Conservation (phyloP, 2,329 filamentous ascomycete genomes). For the Stenocarpella maydis region DNA sequence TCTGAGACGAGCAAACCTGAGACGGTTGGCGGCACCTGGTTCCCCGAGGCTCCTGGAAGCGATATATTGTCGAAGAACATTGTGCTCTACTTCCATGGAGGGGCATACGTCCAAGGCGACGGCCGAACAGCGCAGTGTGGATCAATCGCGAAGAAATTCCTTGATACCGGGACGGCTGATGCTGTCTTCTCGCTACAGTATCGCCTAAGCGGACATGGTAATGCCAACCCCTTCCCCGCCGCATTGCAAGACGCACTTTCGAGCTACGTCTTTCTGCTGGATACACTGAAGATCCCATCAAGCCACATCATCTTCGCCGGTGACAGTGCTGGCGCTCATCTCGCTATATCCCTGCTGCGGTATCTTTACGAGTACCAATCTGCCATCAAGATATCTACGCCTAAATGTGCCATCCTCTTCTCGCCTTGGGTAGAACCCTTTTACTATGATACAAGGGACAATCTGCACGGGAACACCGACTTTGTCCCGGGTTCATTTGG, state of each 20-base stretch:
- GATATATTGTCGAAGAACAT: constrained; percentile 40
- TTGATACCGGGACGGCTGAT: constrained; percentile 44
- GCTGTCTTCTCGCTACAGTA: constrained; percentile 57
- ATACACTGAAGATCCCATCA: constrained; percentile 49
- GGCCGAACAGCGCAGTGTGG: constrained; percentile 52
- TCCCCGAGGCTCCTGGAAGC: constrained; percentile 32
- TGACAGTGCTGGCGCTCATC: constrained; percentile 58
- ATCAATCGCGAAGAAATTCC: constrained; percentile 35
- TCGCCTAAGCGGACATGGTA: constrained; percentile 51
- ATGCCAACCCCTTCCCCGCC: constrained; percentile 54
- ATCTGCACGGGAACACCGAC: constrained; percentile 37
- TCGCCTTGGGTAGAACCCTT: constrained; percentile 39
- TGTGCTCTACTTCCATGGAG: constrained; percentile 57
- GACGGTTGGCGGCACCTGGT: constrained; percentile 39
- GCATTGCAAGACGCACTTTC: constrained; percentile 58
- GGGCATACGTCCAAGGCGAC: constrained; percentile 50
- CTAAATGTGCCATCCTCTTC: constrained; percentile 36
- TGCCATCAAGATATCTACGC: constrained; percentile 44
- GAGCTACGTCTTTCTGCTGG: constrained; percentile 53
- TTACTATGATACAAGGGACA: constrained; percentile 29
- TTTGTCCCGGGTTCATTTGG: constrained; percentile 4
- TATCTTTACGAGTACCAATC: constrained; percentile 53
- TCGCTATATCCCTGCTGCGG: constrained; percentile 52
- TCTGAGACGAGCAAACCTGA: constrained; percentile 29
- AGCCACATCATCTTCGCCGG: constrained; percentile 54